A percentile compares a stretch with the other conserved stretches of the same genome.
These are phyloP conservation scores for Echium plantagineum DNA, from an alignment of 257 asterid genomes.

Conservation along the genomic window DNA sequence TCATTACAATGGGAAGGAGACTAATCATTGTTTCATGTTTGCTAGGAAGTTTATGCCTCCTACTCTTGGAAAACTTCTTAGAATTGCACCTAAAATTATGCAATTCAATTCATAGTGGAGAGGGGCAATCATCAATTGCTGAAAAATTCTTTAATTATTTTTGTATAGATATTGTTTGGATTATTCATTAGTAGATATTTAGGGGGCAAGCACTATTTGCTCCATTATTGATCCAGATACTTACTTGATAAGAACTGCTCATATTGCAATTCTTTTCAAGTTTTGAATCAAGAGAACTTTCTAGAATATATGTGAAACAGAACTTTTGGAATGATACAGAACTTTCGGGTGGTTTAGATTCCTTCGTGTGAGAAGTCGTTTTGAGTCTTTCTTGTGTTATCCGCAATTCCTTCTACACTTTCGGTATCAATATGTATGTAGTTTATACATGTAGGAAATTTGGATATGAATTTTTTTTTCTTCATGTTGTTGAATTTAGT, in stretches of 20 bases:
- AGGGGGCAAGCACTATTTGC: not conserved
- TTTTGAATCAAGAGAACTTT: not conserved
- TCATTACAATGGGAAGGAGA: constrained; percentile 51
- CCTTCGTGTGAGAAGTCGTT: no score
- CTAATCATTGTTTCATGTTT: constrained; percentile 53
- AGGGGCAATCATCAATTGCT: not conserved
- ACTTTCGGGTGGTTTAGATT: no score
- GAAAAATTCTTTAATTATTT: not conserved
- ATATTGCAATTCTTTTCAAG: not conserved
- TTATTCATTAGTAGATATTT: not conserved
- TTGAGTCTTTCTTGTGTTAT: no score
- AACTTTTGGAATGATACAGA: no score
- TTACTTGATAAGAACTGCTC: not conserved
- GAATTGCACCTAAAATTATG: constrained; percentile 67
- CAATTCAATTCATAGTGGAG: constrained; percentile 25
- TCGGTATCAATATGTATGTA: no score
- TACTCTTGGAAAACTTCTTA: constrained; percentile 52
- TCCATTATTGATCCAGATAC: not conserved
- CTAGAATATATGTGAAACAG: no score
- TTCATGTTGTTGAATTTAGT: no score
- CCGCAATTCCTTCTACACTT: no score
- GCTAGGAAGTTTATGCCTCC: constrained; percentile 60
- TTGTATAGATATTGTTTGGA: not conserved
- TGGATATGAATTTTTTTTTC: no score
- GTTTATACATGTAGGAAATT: no score